These are phyloP conservation scores for Petrea volubilis DNA, from an alignment of 257 asterid species.

Conservation along the genomic window DNA sequence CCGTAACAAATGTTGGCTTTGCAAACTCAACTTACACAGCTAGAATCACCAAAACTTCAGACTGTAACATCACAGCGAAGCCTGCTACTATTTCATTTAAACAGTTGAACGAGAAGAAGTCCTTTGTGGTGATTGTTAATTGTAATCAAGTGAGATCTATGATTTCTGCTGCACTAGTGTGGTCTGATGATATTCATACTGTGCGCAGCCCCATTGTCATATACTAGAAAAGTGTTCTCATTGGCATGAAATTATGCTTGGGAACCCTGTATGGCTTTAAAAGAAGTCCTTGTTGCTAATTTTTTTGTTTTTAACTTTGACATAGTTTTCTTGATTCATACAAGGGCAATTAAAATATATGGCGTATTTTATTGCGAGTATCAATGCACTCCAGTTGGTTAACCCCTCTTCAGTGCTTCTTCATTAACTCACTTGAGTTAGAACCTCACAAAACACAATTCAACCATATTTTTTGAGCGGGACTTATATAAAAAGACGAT, in stretches of 20 bases:
- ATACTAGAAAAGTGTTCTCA: neutral
- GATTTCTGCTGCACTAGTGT: constrained; percentile 34
- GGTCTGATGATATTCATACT: constrained; percentile 47
- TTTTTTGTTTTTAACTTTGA: too few relatives aligned
- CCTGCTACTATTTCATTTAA: constrained; percentile 29
- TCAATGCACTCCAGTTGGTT: too few relatives aligned
- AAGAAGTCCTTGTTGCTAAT: too few relatives aligned
- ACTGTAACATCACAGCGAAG: constrained; percentile 15
- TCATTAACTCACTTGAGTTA: too few relatives aligned
- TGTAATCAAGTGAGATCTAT: neutral
- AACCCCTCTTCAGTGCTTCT: too few relatives aligned
- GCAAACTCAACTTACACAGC: constrained; percentile 38
- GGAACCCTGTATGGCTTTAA: too few relatives aligned
- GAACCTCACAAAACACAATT: too few relatives aligned
- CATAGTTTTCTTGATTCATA: too few relatives aligned
- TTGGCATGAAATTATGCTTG: neutral
- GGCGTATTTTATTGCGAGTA: too few relatives aligned
- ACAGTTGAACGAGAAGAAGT: constrained; percentile 25
- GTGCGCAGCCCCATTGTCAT: constrained; percentile 32
- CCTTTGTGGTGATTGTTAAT: constrained; percentile 28
- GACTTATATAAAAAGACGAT: too few relatives aligned
- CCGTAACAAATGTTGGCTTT: constrained; percentile 37
- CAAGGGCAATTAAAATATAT: too few relatives aligned
- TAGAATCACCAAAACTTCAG: neutral
- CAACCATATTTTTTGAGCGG: too few relatives aligned